Conservation (phyloP, 2,329 filamentous ascomycete genomes). For the Seiridium cupressi region DNA sequence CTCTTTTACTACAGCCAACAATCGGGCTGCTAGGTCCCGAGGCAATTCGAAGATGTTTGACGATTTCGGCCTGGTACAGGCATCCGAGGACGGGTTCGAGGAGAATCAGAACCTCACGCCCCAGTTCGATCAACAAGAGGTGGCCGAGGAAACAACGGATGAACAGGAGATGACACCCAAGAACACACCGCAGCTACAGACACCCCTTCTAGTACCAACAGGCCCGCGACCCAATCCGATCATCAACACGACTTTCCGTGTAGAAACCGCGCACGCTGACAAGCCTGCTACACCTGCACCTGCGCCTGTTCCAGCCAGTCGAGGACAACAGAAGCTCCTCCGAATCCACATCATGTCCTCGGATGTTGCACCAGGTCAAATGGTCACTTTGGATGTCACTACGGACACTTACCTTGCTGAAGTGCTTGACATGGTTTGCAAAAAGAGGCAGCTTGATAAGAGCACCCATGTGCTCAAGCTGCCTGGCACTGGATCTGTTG, state of each 20-base stretch:
- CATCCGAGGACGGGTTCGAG: constrained; percentile 63
- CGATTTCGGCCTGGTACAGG: constrained; percentile 77
- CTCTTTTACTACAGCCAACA: constrained; percentile 80
- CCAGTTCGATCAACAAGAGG: constrained; percentile 58
- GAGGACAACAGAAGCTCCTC: constrained; percentile 68
- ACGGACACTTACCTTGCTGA: constrained; percentile 83
- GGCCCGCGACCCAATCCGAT: constrained; percentile 56
- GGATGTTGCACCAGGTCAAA: constrained; percentile 69
- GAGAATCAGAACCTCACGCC: constrained; percentile 70
- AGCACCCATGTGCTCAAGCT: constrained; percentile 77
- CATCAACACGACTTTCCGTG: constrained; percentile 58
- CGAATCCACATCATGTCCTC: constrained; percentile 70
- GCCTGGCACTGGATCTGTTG: constrained; percentile 70
- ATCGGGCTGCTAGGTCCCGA: constrained; percentile 59
- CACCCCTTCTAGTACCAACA: constrained; percentile 25
- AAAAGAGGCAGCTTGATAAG: constrained; percentile 76
- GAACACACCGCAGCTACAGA: constrained; percentile 46
- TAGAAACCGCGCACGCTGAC: constrained; percentile 54
- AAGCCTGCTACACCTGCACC: constrained; percentile 48
- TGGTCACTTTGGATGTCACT: constrained; percentile 72
- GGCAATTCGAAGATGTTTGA: constrained; percentile 77
- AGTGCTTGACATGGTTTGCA: constrained; percentile 75
- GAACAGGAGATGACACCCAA: constrained; percentile 39
- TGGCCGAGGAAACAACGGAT: constrained; percentile 31
- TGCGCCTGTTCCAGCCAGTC: constrained; percentile 38